Conservation (phyloP, 106 monocot genomes). For the Dioscorea zingiberensis region DNA sequence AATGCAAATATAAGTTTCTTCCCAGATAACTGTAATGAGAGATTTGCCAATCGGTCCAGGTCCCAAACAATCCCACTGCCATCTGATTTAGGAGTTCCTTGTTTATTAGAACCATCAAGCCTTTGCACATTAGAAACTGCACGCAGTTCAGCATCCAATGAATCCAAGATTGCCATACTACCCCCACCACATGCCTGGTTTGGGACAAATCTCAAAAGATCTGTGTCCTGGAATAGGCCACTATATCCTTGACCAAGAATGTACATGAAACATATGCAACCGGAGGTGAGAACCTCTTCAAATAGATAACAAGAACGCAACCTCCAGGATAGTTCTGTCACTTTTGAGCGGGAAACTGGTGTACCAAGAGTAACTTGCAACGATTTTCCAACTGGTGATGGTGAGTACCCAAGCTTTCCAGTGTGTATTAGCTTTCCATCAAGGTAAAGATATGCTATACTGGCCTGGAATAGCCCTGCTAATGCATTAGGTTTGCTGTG, state of each 20-base stretch:
- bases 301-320: constrained; percentile 93
- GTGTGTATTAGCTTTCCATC: constrained; percentile 92
- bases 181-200: constrained; percentile 96
- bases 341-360: constrained; percentile 50
- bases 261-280: constrained; percentile 91
- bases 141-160: constrained; percentile 65
- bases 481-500: constrained; percentile 98
- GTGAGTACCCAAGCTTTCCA: constrained; percentile 94
- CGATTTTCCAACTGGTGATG: constrained; percentile 80
- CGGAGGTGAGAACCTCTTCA: constrained; percentile 92
- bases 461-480: constrained; percentile 94
- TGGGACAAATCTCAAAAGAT: constrained; percentile 92
- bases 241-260: constrained; percentile 95
- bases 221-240: constrained; percentile 91
- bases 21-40: constrained; percentile 77
- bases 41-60: constrained; percentile 66
- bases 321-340: constrained; percentile 72
- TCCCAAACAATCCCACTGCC: constrained; percentile 98
- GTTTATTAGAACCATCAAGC: constrained; percentile 55
- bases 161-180: constrained; percentile 93
- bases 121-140: constrained; percentile 54
- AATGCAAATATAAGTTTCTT: constrained; percentile 98
- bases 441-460: constrained; percentile 81
- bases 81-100: constrained; percentile 55
- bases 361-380: constrained; percentile 90